Conservation (phyloP, 345 rosid genomes). For the Eucalyptus marginata region DNA sequence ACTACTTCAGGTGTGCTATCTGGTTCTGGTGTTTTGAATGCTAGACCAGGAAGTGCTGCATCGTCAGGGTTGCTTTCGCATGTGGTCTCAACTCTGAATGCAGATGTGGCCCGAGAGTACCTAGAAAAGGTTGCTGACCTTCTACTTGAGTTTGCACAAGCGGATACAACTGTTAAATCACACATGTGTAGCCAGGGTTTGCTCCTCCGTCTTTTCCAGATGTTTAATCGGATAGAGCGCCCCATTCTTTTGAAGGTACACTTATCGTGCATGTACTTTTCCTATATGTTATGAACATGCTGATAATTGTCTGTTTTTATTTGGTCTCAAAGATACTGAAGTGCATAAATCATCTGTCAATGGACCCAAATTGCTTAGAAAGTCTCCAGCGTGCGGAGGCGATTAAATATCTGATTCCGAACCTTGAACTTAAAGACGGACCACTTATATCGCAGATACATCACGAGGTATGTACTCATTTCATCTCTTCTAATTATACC, state of each 20-base stretch:
- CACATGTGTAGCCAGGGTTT: constrained; percentile 91
- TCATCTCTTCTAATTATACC: not conserved
- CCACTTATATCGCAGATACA: constrained; percentile 76
- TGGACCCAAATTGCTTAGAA: constrained; percentile 95
- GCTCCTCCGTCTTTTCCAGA: constrained; percentile 85
- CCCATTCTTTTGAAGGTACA: constrained; percentile 84
- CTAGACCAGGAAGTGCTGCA: constrained; percentile 94
- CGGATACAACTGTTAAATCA: constrained; percentile 87
- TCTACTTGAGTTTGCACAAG: constrained; percentile 94
- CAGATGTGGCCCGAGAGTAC: constrained; percentile 91
- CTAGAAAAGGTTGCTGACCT: constrained; percentile 96
- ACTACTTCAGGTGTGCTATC: constrained; percentile 91
- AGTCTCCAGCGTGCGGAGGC: constrained; percentile 96
- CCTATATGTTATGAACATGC: not conserved
- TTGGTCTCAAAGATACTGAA: constrained; percentile 45
- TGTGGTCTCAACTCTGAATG: constrained; percentile 83
- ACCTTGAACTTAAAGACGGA: constrained; percentile 89
- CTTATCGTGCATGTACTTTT: not conserved
- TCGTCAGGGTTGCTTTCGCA: constrained; percentile 89
- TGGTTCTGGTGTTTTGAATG: constrained; percentile 96
- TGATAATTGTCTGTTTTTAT: not conserved
- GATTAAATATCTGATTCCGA: constrained; percentile 86
- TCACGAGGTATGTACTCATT: constrained; percentile 50
- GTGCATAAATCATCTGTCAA: constrained; percentile 83
- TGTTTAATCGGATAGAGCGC: constrained; percentile 81